Percentiles rank a stretch among this genome's conserved stretches.
These are phyloP conservation scores for Sarocladiaceae sp. DNA, from an alignment of 2,329 filamentous ascomycete genomes.

Conservation along the genomic window DNA sequence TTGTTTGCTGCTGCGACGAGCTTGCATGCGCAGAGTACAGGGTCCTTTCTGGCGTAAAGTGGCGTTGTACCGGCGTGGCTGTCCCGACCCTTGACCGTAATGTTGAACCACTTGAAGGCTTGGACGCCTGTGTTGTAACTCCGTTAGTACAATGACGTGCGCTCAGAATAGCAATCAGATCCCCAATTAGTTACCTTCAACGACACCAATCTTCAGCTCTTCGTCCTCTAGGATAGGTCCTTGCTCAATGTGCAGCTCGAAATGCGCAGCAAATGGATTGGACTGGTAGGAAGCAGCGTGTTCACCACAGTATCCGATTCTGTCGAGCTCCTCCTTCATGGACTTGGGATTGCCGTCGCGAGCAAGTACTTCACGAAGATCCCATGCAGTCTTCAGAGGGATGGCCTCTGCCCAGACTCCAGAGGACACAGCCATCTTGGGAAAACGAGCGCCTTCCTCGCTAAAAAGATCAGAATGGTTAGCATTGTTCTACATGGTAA, in stretches of 20 bases:
- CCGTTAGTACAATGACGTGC: neutral
- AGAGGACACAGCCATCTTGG: slow-evolving; percentile 70
- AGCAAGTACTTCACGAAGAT: slow-evolving; percentile 9
- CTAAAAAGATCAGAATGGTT: slow-evolving; percentile 30
- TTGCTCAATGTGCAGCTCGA: slow-evolving; percentile 82
- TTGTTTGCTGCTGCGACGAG: slow-evolving; percentile 23
- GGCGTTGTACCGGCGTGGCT: slow-evolving; percentile 23
- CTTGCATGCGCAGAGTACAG: slow-evolving; percentile 23
- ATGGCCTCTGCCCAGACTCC: slow-evolving; percentile 73
- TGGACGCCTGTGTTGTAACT: slow-evolving; percentile 18
- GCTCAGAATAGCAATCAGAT: neutral
- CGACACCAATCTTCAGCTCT: slow-evolving; percentile 24
- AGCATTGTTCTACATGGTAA: neutral
- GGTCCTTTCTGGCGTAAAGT: slow-evolving; percentile 24
- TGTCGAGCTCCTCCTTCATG: slow-evolving; percentile 49
- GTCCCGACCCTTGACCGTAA: slow-evolving; percentile 21
- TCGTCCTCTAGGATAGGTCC: slow-evolving; percentile 63
- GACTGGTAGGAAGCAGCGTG: slow-evolving; percentile 20
- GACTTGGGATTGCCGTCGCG: slow-evolving; percentile 11
- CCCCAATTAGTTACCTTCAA: no score
- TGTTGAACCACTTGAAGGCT: slow-evolving; percentile 22
- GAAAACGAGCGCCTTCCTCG: slow-evolving; percentile 79
- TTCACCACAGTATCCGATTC: slow-evolving; percentile 65
- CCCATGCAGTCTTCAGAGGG: slow-evolving; percentile 56
- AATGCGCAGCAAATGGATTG: slow-evolving; percentile 68